Evolutionary conservation across 2,329 filamentous ascomycete species (phyloP), one percentile per base, ranked within the genome.

Genomic region (Fusarium pininemorale): DNA sequence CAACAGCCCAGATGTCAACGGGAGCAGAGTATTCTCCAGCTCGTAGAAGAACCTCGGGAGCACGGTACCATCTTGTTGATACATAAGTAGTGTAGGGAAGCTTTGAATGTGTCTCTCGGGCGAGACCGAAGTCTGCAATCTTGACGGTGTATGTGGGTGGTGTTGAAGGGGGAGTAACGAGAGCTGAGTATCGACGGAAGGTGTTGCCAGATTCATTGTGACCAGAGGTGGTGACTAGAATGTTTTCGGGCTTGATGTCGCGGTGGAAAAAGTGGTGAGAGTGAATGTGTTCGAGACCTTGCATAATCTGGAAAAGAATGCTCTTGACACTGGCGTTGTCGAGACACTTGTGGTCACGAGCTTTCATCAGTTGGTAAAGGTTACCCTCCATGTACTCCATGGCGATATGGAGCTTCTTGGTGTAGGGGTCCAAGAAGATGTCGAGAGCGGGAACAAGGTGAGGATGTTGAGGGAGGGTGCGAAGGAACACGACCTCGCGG

Each of bases 351-450:
- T 98, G 96, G 77, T 99, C 96, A 69, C 96, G 91, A 59, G 96
- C 93, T 86, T 99, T 99, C 96, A 99, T 99, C 73, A 99, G 85
- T 83, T 99, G 96, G 83, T 99, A 99, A 3, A 99, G 88, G 83
- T 99, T 99, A 57, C 96, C 96, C 82, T 99, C 96, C 96, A 99
- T 99, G 84, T 97, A 98, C 85, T 99, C 96, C 96, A 99, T 99
- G 80, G 90, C 92, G 76, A 99, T 99, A 84, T 99, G 96, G 50
- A 99, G 91, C 84, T 98, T 98, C 85, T 95, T 97, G 85, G 90
- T 98, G 82, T 94, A 93, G 0, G 96, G 96, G 80, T 99, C 96
- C 79, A 99, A 90, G 84, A 99, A 99, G 80, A 99, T 99, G 84
- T 99, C 96, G 75, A 98, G 89, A 10, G 96, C 96, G 41, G 96